Evolutionary conservation across 2,329 filamentous ascomycete species (phyloP).

Genomic region (Fusarium circinatum): DNA sequence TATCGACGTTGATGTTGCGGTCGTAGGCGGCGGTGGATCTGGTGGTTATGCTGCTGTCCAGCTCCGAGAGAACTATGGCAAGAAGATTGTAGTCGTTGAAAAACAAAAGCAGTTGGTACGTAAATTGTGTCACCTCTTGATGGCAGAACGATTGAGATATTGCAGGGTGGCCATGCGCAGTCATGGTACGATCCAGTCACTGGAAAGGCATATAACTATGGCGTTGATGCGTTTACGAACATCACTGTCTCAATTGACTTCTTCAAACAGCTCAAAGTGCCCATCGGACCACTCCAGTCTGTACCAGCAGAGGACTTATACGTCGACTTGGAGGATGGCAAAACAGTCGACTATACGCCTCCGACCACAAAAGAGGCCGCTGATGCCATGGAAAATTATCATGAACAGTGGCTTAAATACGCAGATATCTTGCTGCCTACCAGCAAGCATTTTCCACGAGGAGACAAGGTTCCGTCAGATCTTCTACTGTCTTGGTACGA

Average conservation of each 20-base stretch:
- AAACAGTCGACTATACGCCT: not conserved
- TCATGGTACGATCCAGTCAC: not conserved
- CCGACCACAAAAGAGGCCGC: not conserved
- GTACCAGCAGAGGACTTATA: not conserved
- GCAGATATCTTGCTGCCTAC: not conserved
- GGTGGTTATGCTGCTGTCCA: not conserved
- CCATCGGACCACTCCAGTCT: not conserved
- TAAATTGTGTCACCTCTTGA: accelerated
- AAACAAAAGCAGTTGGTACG: not conserved
- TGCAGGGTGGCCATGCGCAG: not conserved
- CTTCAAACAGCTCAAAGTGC: not conserved
- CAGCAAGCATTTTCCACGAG: not conserved
- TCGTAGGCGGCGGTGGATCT: not conserved
- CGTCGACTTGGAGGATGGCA: not conserved
- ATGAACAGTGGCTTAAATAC: not conserved
- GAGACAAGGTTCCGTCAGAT: not conserved
- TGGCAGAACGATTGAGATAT: not conserved
- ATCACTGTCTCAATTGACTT: not conserved
- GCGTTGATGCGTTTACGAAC: not conserved
- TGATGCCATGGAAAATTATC: not conserved
- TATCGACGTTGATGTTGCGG: not conserved
- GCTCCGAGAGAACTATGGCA: not conserved
- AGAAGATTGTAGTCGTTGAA: not conserved
- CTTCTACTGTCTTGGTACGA: not conserved
- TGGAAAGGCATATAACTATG: not conserved